Evolutionary conservation across 2,329 filamentous ascomycete genomes (phyloP).

Genomic region (Sclerotinia spermophila): DNA sequence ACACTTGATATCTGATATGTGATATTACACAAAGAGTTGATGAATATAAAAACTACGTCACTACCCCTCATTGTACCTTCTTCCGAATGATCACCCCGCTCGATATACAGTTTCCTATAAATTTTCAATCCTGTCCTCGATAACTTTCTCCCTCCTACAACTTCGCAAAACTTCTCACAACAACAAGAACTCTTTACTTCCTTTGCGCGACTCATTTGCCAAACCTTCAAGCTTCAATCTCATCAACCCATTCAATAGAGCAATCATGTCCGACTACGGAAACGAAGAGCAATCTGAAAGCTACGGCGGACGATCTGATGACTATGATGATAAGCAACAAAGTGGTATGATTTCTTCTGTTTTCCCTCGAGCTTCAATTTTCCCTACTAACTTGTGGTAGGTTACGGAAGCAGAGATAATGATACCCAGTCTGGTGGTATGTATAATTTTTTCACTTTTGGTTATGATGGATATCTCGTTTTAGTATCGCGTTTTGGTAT

Average conservation of each 20-base stretch:
- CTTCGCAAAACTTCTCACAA: background rate
- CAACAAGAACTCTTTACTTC: background rate
- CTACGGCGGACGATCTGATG: background rate
- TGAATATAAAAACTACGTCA: background rate
- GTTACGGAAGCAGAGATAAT: background rate
- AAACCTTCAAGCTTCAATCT: background rate
- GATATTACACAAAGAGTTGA: background rate
- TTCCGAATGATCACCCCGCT: background rate
- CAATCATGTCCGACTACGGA: slow-evolving; percentile 10
- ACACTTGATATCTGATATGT: background rate
- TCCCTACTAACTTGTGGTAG: background rate
- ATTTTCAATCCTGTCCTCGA: background rate
- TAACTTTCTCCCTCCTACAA: background rate
- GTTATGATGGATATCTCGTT: background rate
- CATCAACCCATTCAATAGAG: too few relatives aligned
- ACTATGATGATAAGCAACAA: background rate
- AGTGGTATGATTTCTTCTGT: background rate
- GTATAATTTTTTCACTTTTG: background rate
- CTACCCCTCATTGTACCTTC: background rate
- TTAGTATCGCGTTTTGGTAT: background rate
- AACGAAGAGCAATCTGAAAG: slow-evolving; percentile 7
- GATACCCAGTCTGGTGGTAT: slow-evolving; percentile 6
- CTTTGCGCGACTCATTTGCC: background rate
- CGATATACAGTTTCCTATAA: too few relatives aligned
- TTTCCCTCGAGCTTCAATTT: background rate